Base-by-base conservation (phyloP, 2,329 filamentous ascomycete genomes). In the Fusarium pseudograminearum region DNA sequence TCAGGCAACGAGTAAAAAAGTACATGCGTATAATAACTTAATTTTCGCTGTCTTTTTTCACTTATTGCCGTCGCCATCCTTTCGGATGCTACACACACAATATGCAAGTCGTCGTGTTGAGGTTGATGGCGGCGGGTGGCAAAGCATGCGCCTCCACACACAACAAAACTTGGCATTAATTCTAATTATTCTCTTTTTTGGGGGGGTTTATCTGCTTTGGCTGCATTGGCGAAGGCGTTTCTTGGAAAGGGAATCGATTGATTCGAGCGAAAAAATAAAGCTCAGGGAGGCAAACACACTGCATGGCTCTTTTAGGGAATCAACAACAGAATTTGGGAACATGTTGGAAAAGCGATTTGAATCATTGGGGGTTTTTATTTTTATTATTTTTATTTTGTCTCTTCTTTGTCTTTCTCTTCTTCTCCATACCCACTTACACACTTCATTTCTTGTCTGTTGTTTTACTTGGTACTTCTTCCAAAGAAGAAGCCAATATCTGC, bases 1-100 rank as follows among this genome's bases (percentile, higher is more conserved):
- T 77, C 77, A 26, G 72, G 75, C 68, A 76, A 64, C 65, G 67
- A 75, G 51, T 77, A 76, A 57, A 41, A 14, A 41, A 41, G 6
- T 14, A 46, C 28, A 33, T 30, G 33, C 31, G 61, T 46, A 18
- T 34, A 30, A 20, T 15, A 45, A 45, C 8, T 22, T 40, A 22
- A 16, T 28, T 30, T 51, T 36, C 16, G 28, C 9, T 48, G n/a
- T 33, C 44, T 31, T 45, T 45, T 10, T 22, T 24, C 15, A 28
- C 20, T n/a, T 18, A 18, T 24, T 33, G 42, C 48, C 24, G 11
- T 56, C 64, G 42, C 52, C 48, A 63, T 58, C n/a, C n/a, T 30
- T 41, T 30, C n/a, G n/a, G 26, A 30, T 26, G 26, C 24, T 28
- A 15, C 40, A 47, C 53, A 33, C 54, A 22, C 40, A 63, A 48